Conservation (phyloP, 768 basidiomycete species). For the Vararia minispora region DNA sequence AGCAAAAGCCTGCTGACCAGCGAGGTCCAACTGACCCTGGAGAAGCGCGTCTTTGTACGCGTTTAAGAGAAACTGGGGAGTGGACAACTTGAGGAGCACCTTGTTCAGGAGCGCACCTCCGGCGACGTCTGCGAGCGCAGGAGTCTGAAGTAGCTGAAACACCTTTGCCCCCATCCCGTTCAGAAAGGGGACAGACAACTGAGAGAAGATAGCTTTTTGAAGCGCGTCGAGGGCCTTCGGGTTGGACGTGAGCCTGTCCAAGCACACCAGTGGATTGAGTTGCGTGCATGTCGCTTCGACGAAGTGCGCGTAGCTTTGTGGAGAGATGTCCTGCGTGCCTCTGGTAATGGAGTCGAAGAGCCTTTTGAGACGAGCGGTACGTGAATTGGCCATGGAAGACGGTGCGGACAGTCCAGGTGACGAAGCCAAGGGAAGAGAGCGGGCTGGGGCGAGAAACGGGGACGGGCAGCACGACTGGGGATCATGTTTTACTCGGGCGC, state of each 20-base stretch:
- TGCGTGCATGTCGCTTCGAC: conserved; percentile 35
- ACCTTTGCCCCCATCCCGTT: conserved; percentile 30
- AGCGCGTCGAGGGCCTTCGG: conserved; percentile 26
- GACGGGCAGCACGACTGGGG: too few species aligned
- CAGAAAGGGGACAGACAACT: conserved; percentile 27
- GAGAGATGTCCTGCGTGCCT: conserved; percentile 20
- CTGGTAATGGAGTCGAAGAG: conserved; percentile 23
- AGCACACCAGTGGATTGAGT: conserved; percentile 25
- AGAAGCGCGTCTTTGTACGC: conserved; percentile 14
- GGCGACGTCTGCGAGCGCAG: conserved; percentile 26
- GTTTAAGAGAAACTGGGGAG: conserved; percentile 42
- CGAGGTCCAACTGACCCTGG: conserved; percentile 14
- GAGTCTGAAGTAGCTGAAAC: conserved; percentile 27
- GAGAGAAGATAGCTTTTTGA: conserved; percentile 29
- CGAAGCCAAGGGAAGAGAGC: too few species aligned
- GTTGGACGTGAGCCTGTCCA: conserved; percentile 27
- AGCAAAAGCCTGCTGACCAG: conserved; percentile 29
- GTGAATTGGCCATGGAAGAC: too few species aligned
- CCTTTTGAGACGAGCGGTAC: too few species aligned
- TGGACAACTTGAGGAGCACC: conserved; percentile 29
- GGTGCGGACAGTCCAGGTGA: too few species aligned
- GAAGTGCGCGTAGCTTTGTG: conserved; percentile 23
- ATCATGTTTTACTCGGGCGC: too few species aligned
- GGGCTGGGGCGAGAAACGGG: too few species aligned
- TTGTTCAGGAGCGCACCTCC: conserved; percentile 31